Evolutionary conservation across 2,329 filamentous ascomycete genomes (phyloP), one percentile per base, ranked within the genome.

Genomic region (Fusarium palustre): DNA sequence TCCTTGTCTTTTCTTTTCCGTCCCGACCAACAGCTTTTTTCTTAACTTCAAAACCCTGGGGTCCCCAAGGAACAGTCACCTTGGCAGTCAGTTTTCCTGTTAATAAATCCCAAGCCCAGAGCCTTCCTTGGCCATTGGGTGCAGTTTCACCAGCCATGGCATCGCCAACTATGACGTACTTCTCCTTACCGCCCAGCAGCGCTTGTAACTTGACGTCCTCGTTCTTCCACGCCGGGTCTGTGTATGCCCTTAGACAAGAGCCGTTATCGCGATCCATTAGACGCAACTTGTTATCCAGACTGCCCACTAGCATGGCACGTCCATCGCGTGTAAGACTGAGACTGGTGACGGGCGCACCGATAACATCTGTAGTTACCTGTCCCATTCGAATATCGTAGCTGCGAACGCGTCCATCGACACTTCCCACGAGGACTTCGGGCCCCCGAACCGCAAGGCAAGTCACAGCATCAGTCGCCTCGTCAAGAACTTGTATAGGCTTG

Each of bases 41-140:
- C 75, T 80, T 82, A 1, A 78, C 77, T 39, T 83, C 83, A 41
- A 80, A 79, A 5, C 82, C 83, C n/a, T 76, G 74, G 6, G 85
- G 85, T 2, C 86, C 86, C 87, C 86, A 88, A 0, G 87, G 86
- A 5, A 88, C 82, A 36, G 77, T 80, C 8, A 97, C 80, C 69
- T 83, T 88, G 33, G 91, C 88, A 60, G 88, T 83, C 52, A 92
- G 77, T 56, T 89, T 87, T 2, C 93, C 94, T 8, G 86, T 91
- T 56, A 97, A 78, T 22, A 97, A 81, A 80, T 97, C 94, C 95
- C 95, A 98, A 2, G 89, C 92, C 82, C 90, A 90, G 10, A 94
- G 80, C 74, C 84, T 84, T 4, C 91, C 92, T 64, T 91, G 83
- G 4, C 80, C 81, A 49, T 66, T 62, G 4, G 56, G 41, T 22